Evolutionary conservation across 2,329 filamentous ascomycete species (phyloP), one percentile per base, ranked within the genome.

Genomic region (Knufia petricola): DNA sequence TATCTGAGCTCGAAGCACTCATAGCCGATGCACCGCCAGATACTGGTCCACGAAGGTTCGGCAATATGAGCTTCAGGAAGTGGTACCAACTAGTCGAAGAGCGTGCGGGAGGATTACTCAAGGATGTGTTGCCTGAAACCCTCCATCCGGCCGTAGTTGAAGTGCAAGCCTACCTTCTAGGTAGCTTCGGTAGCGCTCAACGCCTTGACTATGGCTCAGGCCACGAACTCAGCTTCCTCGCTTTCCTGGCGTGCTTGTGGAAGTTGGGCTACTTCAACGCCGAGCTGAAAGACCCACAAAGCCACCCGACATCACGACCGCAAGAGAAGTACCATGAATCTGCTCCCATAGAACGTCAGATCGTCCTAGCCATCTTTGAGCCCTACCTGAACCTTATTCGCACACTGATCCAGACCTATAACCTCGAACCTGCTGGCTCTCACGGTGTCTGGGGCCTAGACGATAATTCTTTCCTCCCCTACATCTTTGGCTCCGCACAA

Each of bases 381-480:
- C 86, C 84, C 76, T 94, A 94, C 61, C 71, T 94, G n/a, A 70
- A 73, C 26, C 81, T 96, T 1, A 74, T 95, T 39, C 82, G 92
- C 32, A 80, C 77, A 36, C 74, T 98, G 8, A 95, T 98, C 58
- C 72, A 87, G 44, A 90, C 82, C 2, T 98, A 96, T 64, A 95
- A 83, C 0, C 78, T 98, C 17, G 92, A 98, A 63, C 92, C 92
- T 3, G 92, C 92, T 4, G 92, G 92, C 2, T 94, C 90, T 1
- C 92, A 96, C 63, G 92, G 92, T 2, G 92, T 98, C 17, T 98
- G 92, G 92, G 92, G 92, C 17, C 75, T 98, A n/a, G 92, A 98
- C 63, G 92, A 98, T 64, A 90, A 98, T 67, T 89, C 81, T 7
- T 96, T 98, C 64, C 66, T 92, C 21, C 85, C 92, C 0, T 98